Evolutionary conservation across 352 stramenopile species (phyloP).

Genomic region (Phytopythium mirpurense): DNA sequence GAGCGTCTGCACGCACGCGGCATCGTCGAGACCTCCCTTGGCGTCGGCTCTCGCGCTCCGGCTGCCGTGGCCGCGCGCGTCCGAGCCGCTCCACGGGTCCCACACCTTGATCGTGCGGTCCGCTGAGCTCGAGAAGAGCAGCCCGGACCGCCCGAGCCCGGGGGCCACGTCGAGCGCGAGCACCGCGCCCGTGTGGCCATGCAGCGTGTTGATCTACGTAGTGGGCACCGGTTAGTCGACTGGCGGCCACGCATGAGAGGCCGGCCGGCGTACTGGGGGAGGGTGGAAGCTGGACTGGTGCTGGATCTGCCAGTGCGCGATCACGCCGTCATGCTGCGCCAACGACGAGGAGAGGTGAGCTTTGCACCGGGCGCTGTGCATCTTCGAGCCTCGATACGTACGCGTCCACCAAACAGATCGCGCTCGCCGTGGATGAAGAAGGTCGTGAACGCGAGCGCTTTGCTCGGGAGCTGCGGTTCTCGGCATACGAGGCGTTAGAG

Average conservation of each 20-base stretch:
- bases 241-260: background rate
- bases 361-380: conserved; percentile 1
- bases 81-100: conserved; percentile 49
- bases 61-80: conserved; percentile 30
- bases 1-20: conserved; percentile 64
- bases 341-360: background rate
- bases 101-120: conserved; percentile 72
- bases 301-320: conserved; percentile 55
- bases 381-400: conserved; percentile 13
- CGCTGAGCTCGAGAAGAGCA: conserved; percentile 60
- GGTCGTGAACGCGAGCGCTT: conserved; percentile 32
- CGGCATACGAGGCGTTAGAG: too few species aligned
- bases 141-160: conserved; percentile 33
- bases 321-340: conserved; percentile 49
- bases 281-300: conserved; percentile 37
- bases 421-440: conserved; percentile 36
- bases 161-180: conserved; percentile 40
- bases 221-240: background rate
- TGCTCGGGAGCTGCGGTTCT: conserved; percentile 29
- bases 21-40: conserved; percentile 3
- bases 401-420: conserved; percentile 53
- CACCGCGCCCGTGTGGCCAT: conserved; percentile 46
- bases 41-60: conserved; percentile 9
- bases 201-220: conserved; percentile 34
- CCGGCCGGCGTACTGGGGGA: conserved; percentile 27